phyloP scores from a whole-genome alignment of 179 eudicot genomes.

The Spinacia oleracea region DNA sequence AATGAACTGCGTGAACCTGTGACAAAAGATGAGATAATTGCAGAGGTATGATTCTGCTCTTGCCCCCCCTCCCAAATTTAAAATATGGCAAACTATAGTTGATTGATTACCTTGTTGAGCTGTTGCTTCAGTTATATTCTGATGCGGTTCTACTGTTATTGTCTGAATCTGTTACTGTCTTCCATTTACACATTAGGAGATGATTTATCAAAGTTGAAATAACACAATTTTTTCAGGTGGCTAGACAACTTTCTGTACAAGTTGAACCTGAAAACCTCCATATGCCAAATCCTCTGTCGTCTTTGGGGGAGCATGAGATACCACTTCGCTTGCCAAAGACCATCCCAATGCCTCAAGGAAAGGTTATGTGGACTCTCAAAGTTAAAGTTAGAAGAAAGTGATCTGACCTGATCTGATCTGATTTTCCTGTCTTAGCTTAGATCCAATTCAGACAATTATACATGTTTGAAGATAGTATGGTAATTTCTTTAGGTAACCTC shows the following conservation, averaged over 20 bases:
- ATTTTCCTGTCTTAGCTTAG: not conserved
- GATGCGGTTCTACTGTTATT: not conserved
- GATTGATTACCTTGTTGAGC: too few relatives aligned
- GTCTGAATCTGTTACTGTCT: not conserved
- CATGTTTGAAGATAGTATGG: not conserved
- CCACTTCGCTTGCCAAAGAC: slow-evolving; percentile 81
- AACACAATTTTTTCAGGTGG: slow-evolving; percentile 44
- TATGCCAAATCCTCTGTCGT: slow-evolving; percentile 56
- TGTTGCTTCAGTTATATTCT: not conserved
- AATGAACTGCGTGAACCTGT: slow-evolving; percentile 82
- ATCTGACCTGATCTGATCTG: too few relatives aligned
- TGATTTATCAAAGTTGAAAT: not conserved
- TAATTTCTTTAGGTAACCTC: not conserved
- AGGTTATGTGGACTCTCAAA: slow-evolving; percentile 60
- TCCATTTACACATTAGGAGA: not conserved
- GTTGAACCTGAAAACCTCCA: slow-evolving; percentile 65
- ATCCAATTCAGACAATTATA: not conserved
- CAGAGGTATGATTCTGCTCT: slow-evolving; percentile 56
- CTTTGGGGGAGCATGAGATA: slow-evolving; percentile 68
- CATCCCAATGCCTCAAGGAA: slow-evolving; percentile 79
- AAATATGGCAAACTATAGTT: not conserved
- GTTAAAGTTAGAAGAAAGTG: slow-evolving; percentile 72
- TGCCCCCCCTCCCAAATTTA: not conserved
- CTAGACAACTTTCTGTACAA: slow-evolving; percentile 64
- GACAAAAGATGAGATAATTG: slow-evolving; percentile 73